A percentile compares a stretch with the other conserved stretches of the same genome.
Evolutionary conservation across 768 basidiomycete species (phyloP).

Genomic region (Boletus vinaceobasis): DNA sequence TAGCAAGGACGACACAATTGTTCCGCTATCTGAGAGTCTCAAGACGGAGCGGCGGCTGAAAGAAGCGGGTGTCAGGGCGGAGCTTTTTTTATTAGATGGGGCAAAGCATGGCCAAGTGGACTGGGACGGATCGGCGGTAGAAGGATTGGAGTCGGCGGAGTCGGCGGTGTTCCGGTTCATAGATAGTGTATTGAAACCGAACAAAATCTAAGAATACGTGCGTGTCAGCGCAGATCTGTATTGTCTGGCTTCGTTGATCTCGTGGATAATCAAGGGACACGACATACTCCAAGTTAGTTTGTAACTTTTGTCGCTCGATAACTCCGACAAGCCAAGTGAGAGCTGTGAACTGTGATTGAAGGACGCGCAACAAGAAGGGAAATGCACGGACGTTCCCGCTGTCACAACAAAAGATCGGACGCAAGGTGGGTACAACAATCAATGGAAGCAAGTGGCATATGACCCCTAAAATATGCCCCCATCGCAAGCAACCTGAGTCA

Average conservation of each 20-base stretch:
- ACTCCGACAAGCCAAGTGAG: background rate
- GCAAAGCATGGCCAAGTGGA: background rate
- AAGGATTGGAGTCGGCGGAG: background rate
- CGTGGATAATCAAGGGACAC: no score
- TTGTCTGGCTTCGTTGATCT: no score
- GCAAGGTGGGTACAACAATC: background rate
- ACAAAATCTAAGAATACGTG: background rate
- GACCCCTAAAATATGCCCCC: background rate
- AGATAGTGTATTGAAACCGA: background rate
- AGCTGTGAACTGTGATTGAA: background rate
- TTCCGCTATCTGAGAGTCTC: slow-evolving; percentile 1
- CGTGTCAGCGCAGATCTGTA: no score
- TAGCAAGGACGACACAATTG: background rate
- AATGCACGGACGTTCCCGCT: no score
- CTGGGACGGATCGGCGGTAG: background rate
- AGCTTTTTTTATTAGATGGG: background rate
- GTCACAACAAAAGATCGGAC: no score
- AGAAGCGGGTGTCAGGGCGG: background rate
- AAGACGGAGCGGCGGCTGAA: background rate
- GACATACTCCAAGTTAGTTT: no score
- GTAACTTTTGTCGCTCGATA: no score
- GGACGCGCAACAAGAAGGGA: no score
- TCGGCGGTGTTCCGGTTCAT: background rate
- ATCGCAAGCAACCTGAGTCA: background rate
- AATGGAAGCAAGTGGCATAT: background rate